A percentile compares a stretch with the other conserved stretches of the same genome.
phyloP scores from a whole-genome alignment of 805 yeast genomes.

The Saccharomycopsis microspora region DNA sequence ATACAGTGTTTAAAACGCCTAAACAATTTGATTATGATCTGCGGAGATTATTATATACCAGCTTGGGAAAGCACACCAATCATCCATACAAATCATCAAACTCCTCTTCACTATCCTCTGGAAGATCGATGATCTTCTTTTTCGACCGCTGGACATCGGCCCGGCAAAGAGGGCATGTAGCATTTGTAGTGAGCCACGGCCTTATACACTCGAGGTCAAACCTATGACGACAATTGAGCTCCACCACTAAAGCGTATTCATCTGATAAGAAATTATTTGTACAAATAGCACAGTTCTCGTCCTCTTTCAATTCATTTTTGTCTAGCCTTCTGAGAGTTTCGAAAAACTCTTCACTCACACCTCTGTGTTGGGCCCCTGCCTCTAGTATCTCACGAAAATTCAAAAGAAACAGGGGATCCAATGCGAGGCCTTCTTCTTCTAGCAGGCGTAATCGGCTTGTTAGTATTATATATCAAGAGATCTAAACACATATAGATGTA shows the following conservation, averaged over 20 bases:
- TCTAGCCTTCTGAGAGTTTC: slow-evolving; percentile 71
- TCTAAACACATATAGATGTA: no score
- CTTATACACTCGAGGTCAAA: slow-evolving; percentile 87
- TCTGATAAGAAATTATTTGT: slow-evolving; percentile 62
- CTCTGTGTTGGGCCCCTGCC: slow-evolving; percentile 22
- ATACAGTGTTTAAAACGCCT: no score
- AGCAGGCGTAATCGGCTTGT: no score
- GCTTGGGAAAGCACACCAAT: background rate
- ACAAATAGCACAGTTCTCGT: slow-evolving; percentile 78
- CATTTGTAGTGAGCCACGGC: slow-evolving; percentile 71
- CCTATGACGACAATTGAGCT: slow-evolving; percentile 64
- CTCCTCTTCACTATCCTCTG: slow-evolving; percentile 15
- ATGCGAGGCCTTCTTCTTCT: no score
- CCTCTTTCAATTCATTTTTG: slow-evolving; percentile 29
- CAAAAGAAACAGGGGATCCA: no score
- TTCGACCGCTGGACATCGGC: slow-evolving; percentile 41
- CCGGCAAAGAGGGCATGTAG: slow-evolving; percentile 83
- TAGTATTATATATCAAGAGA: no score
- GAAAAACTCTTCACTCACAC: slow-evolving; percentile 58
- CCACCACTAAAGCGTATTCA: slow-evolving; percentile 68
- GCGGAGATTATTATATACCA: no score
- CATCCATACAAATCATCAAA: slow-evolving; percentile 16
- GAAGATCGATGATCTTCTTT: slow-evolving; percentile 27
- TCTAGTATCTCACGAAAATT: background rate
- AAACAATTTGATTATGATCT: no score